phyloP scores from a whole-genome alignment of 139 green algal species.

The Chlorella sp. region DNA sequence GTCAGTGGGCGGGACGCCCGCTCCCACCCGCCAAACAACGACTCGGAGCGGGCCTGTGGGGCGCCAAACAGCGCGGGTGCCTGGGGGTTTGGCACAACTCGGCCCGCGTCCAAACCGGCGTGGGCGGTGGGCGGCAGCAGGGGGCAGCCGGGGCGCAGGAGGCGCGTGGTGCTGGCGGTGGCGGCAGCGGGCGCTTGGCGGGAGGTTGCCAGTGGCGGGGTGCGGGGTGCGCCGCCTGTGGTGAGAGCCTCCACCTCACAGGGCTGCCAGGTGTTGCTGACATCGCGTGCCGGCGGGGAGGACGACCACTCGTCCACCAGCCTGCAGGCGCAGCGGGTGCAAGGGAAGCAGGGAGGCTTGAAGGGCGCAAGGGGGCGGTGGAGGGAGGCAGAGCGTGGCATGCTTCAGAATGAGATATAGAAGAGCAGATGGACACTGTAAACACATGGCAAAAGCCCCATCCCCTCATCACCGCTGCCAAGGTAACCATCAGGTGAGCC shows the following conservation, averaged over 20 bases:
- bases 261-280: not conserved
- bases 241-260: not conserved
- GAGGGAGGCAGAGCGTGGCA: no score
- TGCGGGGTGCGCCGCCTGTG: no score
- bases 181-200: not conserved
- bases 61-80: not conserved
- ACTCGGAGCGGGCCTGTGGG: no score
- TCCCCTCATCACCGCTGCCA: not conserved
- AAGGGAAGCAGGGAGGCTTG: no score
- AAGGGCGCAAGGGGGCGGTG: no score
- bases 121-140: not conserved
- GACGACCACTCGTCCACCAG: conserved; percentile 23
- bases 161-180: not conserved
- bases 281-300: not conserved
- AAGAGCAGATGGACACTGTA: no score
- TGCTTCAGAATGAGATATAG: not conserved
- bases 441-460: not conserved
- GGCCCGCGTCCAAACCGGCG: no score
- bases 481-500: not conserved
- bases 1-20: not conserved
- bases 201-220: not conserved
- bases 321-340: not conserved
- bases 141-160: conserved; percentile 21
- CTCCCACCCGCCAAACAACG: conserved; percentile 10
- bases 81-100: not conserved